Conservation (phyloP, 106 monocot genomes). For the Dendrobium officinale region DNA sequence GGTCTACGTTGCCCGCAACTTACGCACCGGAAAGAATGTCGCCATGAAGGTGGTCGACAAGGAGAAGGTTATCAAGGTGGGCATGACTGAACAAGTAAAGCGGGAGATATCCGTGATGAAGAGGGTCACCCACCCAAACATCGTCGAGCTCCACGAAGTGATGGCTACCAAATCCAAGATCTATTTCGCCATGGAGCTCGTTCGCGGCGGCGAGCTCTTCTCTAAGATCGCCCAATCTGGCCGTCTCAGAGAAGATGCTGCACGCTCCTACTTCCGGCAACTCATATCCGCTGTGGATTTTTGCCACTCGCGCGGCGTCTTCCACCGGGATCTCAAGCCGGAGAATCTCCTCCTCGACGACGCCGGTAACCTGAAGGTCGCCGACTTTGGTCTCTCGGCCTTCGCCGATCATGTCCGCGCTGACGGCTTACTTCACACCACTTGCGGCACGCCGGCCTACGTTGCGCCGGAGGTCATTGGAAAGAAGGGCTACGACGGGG, state of each 20-base stretch:
- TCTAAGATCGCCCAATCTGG: slow-evolving; percentile 21
- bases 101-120: slow-evolving; percentile 73
- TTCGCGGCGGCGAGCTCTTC: slow-evolving; percentile 59
- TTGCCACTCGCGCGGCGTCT: slow-evolving; percentile 68
- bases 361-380: slow-evolving; percentile 45
- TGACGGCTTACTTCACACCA: slow-evolving; percentile 62
- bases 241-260: slow-evolving; percentile 37
- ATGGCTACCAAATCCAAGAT: slow-evolving; percentile 62
- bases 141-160: slow-evolving; percentile 67
- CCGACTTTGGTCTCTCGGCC: slow-evolving; percentile 68
- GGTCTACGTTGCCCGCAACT: slow-evolving; percentile 47
- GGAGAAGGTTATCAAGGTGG: slow-evolving; percentile 46
- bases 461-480: slow-evolving; percentile 57
- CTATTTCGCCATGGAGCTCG: slow-evolving; percentile 64
- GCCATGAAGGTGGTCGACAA: slow-evolving; percentile 70
- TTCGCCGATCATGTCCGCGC: slow-evolving; percentile 32
- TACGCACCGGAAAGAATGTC: slow-evolving; percentile 18
- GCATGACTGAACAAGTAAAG: slow-evolving; percentile 67
- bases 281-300: slow-evolving; percentile 64
- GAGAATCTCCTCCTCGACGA: slow-evolving; percentile 64
- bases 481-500: slow-evolving; percentile 69
- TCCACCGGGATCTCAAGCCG: slow-evolving; percentile 64
- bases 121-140: slow-evolving; percentile 62
- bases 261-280: slow-evolving; percentile 53
- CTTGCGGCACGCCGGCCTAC: slow-evolving; percentile 69